Evolutionary conservation across 2,329 filamentous ascomycete species (phyloP).

Genomic region (Fusarium palustre): DNA sequence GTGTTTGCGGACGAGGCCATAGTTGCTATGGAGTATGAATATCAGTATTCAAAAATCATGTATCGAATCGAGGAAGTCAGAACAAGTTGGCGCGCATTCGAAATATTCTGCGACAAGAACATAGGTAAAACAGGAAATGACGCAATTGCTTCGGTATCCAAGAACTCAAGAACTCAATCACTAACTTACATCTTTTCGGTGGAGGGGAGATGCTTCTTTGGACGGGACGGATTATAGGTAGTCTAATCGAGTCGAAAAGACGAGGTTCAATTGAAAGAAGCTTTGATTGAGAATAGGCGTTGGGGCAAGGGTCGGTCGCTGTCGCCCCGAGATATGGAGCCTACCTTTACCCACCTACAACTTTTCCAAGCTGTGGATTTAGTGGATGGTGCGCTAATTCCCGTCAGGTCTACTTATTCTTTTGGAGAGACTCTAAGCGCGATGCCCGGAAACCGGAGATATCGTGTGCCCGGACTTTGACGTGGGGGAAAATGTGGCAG

Average conservation of each 20-base stretch:
- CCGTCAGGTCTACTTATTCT: not conserved
- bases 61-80: constrained; percentile 3
- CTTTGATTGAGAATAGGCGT: constrained; percentile 29
- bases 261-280: constrained; percentile 30
- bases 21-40: constrained; percentile 32
- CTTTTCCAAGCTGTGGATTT: constrained; percentile 14
- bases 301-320: constrained; percentile 40
- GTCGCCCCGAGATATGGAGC: constrained; percentile 33
- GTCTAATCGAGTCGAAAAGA: constrained; percentile 14
- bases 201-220: constrained; percentile 16
- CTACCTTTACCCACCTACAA: constrained; percentile 5
- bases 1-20: constrained; percentile 62
- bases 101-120: constrained; percentile 3
- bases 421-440: not conserved
- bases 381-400: constrained; percentile 25
- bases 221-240: not conserved
- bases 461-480: constrained; percentile 28
- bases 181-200: constrained; percentile 29
- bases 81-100: constrained; percentile 1
- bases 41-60: constrained; percentile 11
- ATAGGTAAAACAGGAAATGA: not conserved
- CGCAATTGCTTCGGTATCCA: constrained; percentile 3
- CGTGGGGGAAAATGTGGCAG: constrained; percentile 15
- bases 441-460: constrained; percentile 40
- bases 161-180: not conserved